Evolutionary conservation across 2,329 filamentous ascomycete species (phyloP).

Genomic region (Teratosphaeria epicoccoides): DNA sequence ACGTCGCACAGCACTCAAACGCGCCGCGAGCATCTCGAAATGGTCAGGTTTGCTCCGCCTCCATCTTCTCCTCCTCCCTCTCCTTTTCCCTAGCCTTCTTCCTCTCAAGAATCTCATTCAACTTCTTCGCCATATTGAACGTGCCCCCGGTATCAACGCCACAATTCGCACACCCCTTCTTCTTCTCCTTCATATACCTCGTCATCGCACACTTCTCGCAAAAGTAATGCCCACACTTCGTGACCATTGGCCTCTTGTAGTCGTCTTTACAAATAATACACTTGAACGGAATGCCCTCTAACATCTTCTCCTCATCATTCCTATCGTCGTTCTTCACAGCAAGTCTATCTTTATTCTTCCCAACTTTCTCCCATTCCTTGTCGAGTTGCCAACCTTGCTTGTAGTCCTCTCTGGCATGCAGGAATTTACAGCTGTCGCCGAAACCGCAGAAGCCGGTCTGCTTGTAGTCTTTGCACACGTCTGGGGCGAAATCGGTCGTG

Average conservation of each 20-base stretch:
- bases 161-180: conserved; percentile 73
- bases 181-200: conserved; percentile 70
- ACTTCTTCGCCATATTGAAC: conserved; percentile 71
- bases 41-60: conserved; percentile 43
- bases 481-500: conserved; percentile 78
- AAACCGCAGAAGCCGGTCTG: conserved; percentile 64
- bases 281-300: conserved; percentile 79
- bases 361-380: conserved; percentile 80
- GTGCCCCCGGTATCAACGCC: conserved; percentile 76
- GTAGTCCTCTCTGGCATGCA: conserved; percentile 67
- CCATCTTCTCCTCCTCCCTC: conserved; percentile 44
- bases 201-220: conserved; percentile 83
- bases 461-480: conserved; percentile 93
- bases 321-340: conserved; percentile 49
- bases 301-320: conserved; percentile 55
- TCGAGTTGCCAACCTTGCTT: conserved; percentile 95
- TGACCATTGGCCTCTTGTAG: conserved; percentile 67
- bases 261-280: conserved; percentile 75
- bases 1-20: not conserved
- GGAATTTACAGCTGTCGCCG: conserved; percentile 71
- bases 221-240: conserved; percentile 92
- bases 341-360: conserved; percentile 47
- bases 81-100: conserved; percentile 44
- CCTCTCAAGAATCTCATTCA: conserved; percentile 69
- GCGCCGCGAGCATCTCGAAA: conserved; percentile 31